These are phyloP conservation scores for Thraustochytrium striatum DNA, from an alignment of 352 stramenopile genomes.

Conservation along the genomic window DNA sequence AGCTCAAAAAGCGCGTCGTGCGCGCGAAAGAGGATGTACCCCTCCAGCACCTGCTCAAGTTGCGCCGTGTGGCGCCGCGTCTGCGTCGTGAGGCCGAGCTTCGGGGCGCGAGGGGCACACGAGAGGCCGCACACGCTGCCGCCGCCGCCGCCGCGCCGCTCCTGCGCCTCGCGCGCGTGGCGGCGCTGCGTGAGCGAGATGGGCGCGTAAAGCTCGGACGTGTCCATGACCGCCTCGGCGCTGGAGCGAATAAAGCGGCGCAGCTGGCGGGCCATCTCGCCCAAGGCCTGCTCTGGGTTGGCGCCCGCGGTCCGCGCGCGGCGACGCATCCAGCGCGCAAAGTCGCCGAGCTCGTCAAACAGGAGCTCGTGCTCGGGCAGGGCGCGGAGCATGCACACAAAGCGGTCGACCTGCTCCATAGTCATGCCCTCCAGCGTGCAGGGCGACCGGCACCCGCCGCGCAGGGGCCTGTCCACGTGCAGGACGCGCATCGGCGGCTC, in stretches of 20 bases:
- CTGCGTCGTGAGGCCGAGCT: not conserved
- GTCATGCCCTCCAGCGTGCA: slow-evolving; percentile 32
- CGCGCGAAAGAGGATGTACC: not conserved
- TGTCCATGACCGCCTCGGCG: not conserved
- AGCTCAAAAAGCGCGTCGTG: not conserved
- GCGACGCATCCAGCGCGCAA: not conserved
- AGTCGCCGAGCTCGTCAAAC: slow-evolving; percentile 35
- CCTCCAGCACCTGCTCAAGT: slow-evolving; percentile 23
- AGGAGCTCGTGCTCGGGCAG: slow-evolving; percentile 16
- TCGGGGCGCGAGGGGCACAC: too few species aligned
- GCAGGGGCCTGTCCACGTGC: slow-evolving; percentile 35
- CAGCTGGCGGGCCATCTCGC: not conserved
- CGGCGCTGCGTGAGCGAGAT: not conserved
- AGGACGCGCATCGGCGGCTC: not conserved
- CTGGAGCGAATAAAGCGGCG: not conserved
- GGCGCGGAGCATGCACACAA: not conserved
- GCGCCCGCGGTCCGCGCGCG: too few species aligned
- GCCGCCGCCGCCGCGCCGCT: not conserved
- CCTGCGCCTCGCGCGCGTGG: not conserved
- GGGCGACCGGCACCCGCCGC: slow-evolving; percentile 13
- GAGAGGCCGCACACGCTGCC: not conserved
- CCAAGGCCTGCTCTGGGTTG: not conserved
- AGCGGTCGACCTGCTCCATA: slow-evolving; percentile 14
- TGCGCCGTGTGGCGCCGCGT: slow-evolving; percentile 25
- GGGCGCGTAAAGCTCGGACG: not conserved